Percentiles rank a stretch among this genome's conserved stretches.
Conservation (phyloP, 495 filamentous ascomycete species). For the Rhizodiscina lignyota region DNA sequence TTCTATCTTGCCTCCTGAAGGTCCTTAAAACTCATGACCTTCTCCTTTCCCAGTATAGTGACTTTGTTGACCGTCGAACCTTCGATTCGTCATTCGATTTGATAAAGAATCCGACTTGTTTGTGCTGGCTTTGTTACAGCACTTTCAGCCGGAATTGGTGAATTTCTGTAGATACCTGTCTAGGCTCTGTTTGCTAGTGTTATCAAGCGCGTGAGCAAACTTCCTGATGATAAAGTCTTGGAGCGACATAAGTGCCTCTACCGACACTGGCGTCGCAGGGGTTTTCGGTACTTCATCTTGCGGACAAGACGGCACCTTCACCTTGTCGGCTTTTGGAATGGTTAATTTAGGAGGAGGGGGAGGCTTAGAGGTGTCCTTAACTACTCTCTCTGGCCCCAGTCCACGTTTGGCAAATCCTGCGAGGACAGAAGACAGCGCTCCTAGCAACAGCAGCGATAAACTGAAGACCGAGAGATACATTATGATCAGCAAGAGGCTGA, state of each 20-base stretch:
- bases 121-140: neutral
- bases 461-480: too few species aligned
- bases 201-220: neutral
- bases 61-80: neutral
- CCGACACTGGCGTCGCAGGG: neutral
- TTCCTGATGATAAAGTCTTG: neutral
- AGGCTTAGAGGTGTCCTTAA: neutral
- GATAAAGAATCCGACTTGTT: neutral
- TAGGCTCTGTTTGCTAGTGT: neutral
- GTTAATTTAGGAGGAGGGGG: neutral
- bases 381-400: neutral
- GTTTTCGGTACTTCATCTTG: neutral
- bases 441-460: too few species aligned
- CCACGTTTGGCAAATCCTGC: neutral
- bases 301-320: neutral
- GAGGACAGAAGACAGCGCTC: too few species aligned
- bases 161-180: neutral
- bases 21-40: neutral
- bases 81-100: neutral
- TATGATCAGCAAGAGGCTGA: too few species aligned
- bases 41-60: neutral
- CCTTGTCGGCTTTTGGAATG: neutral
- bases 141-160: neutral
- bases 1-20: neutral
- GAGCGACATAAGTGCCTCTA: neutral